phyloP scores from a whole-genome alignment of 2,329 filamentous ascomycete species.

The Pyricularia sp. region DNA sequence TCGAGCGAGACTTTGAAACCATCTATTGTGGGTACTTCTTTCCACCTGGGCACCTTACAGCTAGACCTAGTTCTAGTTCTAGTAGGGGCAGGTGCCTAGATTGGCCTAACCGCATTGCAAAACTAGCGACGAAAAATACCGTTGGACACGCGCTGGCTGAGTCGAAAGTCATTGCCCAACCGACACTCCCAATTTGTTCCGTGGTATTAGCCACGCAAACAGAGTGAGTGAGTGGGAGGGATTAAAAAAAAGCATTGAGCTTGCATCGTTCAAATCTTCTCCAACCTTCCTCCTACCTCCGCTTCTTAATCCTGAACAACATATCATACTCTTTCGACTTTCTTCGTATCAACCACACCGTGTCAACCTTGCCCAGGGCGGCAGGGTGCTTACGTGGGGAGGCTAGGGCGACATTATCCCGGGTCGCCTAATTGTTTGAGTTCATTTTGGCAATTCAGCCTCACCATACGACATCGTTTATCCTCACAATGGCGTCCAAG shows the following conservation, averaged over 20 bases:
- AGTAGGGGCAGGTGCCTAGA: not conserved
- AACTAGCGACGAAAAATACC: not conserved
- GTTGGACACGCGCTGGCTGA: not conserved
- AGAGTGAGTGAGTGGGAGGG: not conserved
- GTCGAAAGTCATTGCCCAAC: not conserved
- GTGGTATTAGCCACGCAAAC: not conserved
- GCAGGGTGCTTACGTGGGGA: not conserved
- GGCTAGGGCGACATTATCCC: not conserved
- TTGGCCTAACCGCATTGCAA: not conserved
- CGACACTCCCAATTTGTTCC: not conserved
- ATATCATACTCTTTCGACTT: not conserved
- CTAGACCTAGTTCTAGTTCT: too few relatives aligned
- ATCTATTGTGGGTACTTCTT: not conserved
- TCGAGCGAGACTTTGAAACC: not conserved
- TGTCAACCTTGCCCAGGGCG: not conserved
- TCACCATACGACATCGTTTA: not conserved
- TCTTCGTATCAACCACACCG: not conserved
- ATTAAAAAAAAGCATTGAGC: not conserved
- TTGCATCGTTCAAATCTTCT: not conserved
- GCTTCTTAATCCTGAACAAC: not conserved
- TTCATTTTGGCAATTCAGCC: not conserved
- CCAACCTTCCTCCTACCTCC: not conserved
- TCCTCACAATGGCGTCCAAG: not conserved
- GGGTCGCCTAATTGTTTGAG: not conserved
- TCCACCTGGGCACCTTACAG: not conserved